Base-by-base conservation (phyloP, 2,329 filamentous ascomycete species). In the Fusarium ramigenum region DNA sequence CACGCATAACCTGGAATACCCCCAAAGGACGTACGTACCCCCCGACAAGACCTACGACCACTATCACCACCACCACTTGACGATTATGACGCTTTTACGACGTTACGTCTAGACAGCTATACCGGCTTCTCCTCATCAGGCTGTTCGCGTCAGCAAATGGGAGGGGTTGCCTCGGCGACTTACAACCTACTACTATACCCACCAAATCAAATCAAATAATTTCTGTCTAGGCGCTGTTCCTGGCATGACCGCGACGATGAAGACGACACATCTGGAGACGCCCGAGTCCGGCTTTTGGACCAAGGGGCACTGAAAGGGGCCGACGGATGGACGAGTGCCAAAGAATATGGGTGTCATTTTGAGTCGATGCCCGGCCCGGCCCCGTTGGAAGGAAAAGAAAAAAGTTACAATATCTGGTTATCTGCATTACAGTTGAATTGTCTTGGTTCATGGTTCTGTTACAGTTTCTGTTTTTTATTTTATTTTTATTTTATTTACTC, bases 41-140 rank as follows among this genome's bases (percentile, higher is more conserved):
- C 77, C 77, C 74, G 74, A 77, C 78, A 80, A 80, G 75, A 78
- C 77, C 77, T 78, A 80, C 75, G 79, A 82, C 78, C 78, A 80
- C 76, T 80, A 80, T 77, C 77, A 80, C 75, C 77, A 82, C 78
- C 78, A 80, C 76, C 80, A 80, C 80, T 82, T 84, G 83, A 84
- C 82, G 83, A 84, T 83, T 81, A 84, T 81, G 82, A 84, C 81
- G 82, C 81, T 83, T 83, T 84, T 80, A 84, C 81, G 83, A 84
- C 81, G 79, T 83, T 80, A 84, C 80, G 83, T 84, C 83, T 84
- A 84, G 83, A 84, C 82, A 83, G 81, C 81, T 80, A 80, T 78
- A 79, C 78, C 78, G 75, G 78, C 81, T 77, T 77, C 70, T 78
- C 72, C 74, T 77, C 72, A 72, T 73, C 71, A 77, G 75, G 73